These are phyloP conservation scores for Kalaharituber pfeilii DNA, from an alignment of 2,329 filamentous ascomycete genomes.

Conservation along the genomic window DNA sequence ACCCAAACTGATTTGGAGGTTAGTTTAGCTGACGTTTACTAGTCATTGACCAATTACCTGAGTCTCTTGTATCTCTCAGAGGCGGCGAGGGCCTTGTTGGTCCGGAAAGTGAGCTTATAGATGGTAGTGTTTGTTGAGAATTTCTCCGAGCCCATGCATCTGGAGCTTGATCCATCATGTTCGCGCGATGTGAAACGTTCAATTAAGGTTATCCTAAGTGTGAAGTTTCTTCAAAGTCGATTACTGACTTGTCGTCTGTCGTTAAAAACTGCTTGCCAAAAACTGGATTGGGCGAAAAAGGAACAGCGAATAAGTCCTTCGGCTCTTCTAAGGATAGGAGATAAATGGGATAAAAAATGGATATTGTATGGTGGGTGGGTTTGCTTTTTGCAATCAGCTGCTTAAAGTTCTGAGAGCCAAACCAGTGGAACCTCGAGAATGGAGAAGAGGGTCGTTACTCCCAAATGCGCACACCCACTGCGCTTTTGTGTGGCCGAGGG, in stretches of 20 bases:
- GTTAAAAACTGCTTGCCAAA: too few species aligned
- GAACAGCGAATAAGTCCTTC: too few species aligned
- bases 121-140: constrained; percentile 1
- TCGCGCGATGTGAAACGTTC: too few species aligned
- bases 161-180: not conserved
- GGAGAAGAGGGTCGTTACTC: not conserved
- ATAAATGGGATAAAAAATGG: not conserved
- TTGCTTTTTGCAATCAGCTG: not conserved
- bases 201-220: too few species aligned
- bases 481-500: not conserved
- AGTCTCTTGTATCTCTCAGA: constrained; percentile 20
- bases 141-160: not conserved
- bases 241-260: too few species aligned
- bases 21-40: constrained; percentile 20
- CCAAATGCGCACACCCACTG: not conserved
- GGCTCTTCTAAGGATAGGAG: too few species aligned
- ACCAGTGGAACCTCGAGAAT: not conserved
- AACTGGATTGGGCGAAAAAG: too few species aligned
- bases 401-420: not conserved
- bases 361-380: not conserved
- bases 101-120: not conserved
- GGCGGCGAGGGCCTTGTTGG: constrained; percentile 3
- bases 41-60: constrained; percentile 23
- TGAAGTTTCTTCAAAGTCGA: too few species aligned
- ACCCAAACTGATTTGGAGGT: not conserved